Conservation (phyloP, 2,329 filamentous ascomycete species). For the Sporothrix schenckii region DNA sequence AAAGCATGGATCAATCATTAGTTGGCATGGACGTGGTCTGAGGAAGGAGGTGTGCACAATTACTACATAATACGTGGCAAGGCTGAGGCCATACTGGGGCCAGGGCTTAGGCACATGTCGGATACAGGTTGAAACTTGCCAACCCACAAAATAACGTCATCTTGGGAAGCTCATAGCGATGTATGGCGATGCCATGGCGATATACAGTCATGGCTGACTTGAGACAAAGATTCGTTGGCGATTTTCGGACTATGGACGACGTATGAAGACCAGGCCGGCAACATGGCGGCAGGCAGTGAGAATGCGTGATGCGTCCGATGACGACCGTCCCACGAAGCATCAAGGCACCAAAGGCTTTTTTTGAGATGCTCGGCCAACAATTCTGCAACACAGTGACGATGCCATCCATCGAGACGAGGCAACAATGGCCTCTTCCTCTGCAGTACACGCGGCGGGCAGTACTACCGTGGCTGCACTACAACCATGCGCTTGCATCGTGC, state of each 20-base stretch:
- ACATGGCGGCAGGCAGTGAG: neutral
- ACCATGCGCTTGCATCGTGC: neutral
- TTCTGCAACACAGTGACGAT: neutral
- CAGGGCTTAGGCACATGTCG: neutral
- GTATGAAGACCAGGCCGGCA: conserved; percentile 1
- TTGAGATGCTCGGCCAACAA: too few relatives aligned
- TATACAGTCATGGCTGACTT: too few relatives aligned
- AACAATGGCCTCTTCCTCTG: neutral
- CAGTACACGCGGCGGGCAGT: neutral
- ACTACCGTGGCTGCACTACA: neutral
- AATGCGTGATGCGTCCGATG: neutral
- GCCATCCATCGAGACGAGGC: neutral
- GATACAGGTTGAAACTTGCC: too few relatives aligned
- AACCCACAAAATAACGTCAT: neutral
- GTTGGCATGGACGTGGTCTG: neutral
- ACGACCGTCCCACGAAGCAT: too few relatives aligned
- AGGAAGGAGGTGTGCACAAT: neutral
- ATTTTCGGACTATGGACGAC: neutral
- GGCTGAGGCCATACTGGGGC: conserved; percentile 22
- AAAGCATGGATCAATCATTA: conserved; percentile 14
- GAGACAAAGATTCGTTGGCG: neutral
- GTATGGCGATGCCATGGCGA: too few relatives aligned
- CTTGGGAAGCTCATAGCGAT: neutral
- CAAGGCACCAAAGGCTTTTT: neutral
- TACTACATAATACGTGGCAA: neutral